Percentiles rank a stretch among this genome's conserved stretches.
These are phyloP conservation scores for Udeniomyces megalosporus DNA, from an alignment of 768 basidiomycete species.

Conservation along the genomic window DNA sequence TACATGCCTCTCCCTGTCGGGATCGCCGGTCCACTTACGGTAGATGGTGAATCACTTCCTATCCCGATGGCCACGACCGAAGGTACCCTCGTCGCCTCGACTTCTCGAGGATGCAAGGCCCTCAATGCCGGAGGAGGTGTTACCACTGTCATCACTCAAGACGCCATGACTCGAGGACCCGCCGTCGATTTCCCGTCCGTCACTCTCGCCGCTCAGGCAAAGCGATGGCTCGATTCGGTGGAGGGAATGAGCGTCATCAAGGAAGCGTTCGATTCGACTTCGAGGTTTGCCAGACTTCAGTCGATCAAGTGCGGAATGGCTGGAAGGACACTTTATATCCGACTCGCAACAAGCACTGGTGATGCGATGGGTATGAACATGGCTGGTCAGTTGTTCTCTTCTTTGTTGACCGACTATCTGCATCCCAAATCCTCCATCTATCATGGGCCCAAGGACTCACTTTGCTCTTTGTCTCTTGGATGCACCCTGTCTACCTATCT, in stretches of 20 bases:
- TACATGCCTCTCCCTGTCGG: conserved; percentile 93
- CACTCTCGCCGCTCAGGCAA: conserved; percentile 61
- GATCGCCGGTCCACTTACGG: conserved; percentile 81
- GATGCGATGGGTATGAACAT: conserved; percentile 99
- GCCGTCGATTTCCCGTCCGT: conserved; percentile 86
- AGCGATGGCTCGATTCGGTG: conserved; percentile 68
- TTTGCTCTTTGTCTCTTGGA: background rate
- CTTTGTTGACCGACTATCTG: background rate
- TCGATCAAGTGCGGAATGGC: conserved; percentile 77
- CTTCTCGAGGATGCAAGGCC: conserved; percentile 93
- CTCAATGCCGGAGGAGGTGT: conserved; percentile 93
- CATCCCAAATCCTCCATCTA: conserved; percentile 43
- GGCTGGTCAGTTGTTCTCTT: conserved; percentile 32
- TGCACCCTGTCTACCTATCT: background rate
- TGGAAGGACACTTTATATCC: conserved; percentile 78
- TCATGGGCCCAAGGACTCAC: no score
- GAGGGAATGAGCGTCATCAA: conserved; percentile 62
- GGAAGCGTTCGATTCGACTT: conserved; percentile 83
- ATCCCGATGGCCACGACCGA: conserved; percentile 99
- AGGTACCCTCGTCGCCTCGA: conserved; percentile 92
- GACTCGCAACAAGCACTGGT: conserved; percentile 86
- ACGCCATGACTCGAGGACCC: conserved; percentile 98
- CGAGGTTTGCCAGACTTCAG: conserved; percentile 75
- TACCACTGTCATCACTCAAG: conserved; percentile 74
- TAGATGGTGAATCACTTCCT: conserved; percentile 67